These are phyloP conservation scores for Amanita phalloides DNA, from an alignment of 768 basidiomycete genomes.

Conservation along the genomic window DNA sequence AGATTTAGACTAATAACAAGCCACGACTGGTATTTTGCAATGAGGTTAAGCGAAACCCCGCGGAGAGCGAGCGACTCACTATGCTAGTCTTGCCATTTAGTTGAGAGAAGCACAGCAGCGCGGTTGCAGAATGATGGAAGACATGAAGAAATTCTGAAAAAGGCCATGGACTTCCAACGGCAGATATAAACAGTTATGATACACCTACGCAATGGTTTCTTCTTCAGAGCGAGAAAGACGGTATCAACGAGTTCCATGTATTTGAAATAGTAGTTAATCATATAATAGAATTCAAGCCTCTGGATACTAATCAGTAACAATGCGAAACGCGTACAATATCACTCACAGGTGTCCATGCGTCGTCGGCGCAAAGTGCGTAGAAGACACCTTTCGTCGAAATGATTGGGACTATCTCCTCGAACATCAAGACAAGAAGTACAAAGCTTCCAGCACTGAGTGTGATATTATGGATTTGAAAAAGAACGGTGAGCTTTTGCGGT, in stretches of 20 bases:
- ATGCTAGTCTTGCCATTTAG: slow-evolving; percentile 91
- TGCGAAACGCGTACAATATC: slow-evolving; percentile 4
- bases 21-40: slow-evolving; percentile 65
- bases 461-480: slow-evolving; percentile 89
- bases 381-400: slow-evolving; percentile 62
- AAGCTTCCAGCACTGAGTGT: slow-evolving; percentile 76
- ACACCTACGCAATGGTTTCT: slow-evolving; percentile 85
- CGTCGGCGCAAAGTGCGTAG: slow-evolving; percentile 63
- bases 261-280: slow-evolving; percentile 99
- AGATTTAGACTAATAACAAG: slow-evolving; percentile 88
- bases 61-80: slow-evolving; percentile 36
- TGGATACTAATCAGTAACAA: slow-evolving; percentile 18
- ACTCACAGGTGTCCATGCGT: slow-evolving; percentile 84
- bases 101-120: slow-evolving; percentile 89
- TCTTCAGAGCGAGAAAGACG: slow-evolving; percentile 94
- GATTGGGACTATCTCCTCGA: slow-evolving; percentile 85
- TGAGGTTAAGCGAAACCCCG: background rate
- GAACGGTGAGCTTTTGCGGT: slow-evolving; percentile 64
- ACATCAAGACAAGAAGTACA: slow-evolving; percentile 79
- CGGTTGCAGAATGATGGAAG: slow-evolving; percentile 98
- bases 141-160: slow-evolving; percentile 88
- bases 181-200: background rate
- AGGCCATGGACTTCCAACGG: background rate
- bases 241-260: slow-evolving; percentile 96
- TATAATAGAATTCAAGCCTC: slow-evolving; percentile 94